Evolutionary conservation across 2,329 filamentous ascomycete species (phyloP), one percentile per base, ranked within the genome.

Genomic region (Lachnellula arida): DNA sequence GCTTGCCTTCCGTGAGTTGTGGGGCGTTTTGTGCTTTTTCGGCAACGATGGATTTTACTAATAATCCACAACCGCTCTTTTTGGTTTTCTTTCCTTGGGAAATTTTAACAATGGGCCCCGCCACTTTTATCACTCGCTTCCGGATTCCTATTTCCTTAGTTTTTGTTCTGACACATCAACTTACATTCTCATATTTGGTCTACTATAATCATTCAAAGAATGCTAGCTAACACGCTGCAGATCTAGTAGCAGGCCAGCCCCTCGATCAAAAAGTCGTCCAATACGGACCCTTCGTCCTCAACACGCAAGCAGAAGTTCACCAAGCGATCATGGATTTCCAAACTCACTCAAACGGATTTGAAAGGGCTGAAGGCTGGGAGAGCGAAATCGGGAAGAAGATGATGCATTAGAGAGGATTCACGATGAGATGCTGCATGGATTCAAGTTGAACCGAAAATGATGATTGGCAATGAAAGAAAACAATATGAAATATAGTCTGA

Each of bases 241-340:
- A 94, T 46, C 75, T 96, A 35, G 80, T 94, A 15, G 89, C 90
- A 0, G 91, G 91, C 11, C 81, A 88, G 63, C 90, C 91, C 2
- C 77, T 93, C 1, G 86, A 93, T 65, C 89, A 94, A 73, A 81
- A 85, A 42, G 81, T 94, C 37, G 85, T 93, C 35, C 89, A 94
- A 75, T 92, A 93, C 65, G 90, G 89, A 0, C 89, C 90, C 1
- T 94, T 94, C 68, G 90, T 94, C n/a, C 73, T 91, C 57, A 90
- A 76, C 58, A 82, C 80, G 43, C 77, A 87, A 68, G 84, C 88
- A 52, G 84, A 88, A 62, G 86, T 93, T 4, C 85, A 88, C 66
- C 80, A 93, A 75, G 88, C 89, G 1, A 78, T 94, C 72, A 74
- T 82, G 65, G 89, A 94, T 70, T 94, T 84, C 67, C 86, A 89